Evolutionary conservation across 441 rosid genomes (phyloP).

Genomic region (Biscutella auriculata): DNA sequence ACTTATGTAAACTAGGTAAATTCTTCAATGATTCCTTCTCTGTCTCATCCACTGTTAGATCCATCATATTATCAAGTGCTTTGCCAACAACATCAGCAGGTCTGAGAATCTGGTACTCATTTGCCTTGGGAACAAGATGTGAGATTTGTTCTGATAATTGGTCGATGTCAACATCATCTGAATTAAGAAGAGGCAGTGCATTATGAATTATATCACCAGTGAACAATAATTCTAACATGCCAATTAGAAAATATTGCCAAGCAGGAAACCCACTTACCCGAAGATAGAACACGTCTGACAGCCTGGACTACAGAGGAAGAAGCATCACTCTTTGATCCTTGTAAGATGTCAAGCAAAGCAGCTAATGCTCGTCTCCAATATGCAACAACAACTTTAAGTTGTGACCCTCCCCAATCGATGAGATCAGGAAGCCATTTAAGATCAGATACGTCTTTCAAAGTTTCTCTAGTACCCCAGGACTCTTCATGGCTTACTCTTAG

Average conservation of each 20-base stretch:
- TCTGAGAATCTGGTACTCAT: constrained; percentile 29
- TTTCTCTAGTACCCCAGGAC: constrained; percentile 28
- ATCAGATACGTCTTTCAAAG: constrained; percentile 30
- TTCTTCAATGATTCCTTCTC: constrained; percentile 31
- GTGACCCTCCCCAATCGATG: constrained; percentile 90
- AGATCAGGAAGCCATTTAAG: constrained; percentile 85
- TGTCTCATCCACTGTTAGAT: constrained; percentile 23
- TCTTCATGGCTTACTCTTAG: constrained; percentile 29
- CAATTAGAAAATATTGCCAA: constrained; percentile 5
- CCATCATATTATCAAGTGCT: constrained; percentile 23
- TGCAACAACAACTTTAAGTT: constrained; percentile 68
- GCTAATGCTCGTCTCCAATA: constrained; percentile 80
- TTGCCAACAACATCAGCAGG: constrained; percentile 20
- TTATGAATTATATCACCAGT: background rate
- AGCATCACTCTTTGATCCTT: constrained; percentile 33
- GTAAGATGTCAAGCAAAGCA: constrained; percentile 48
- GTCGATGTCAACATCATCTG: constrained; percentile 57
- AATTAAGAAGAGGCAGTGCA: constrained; percentile 19
- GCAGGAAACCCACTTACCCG: constrained; percentile 39
- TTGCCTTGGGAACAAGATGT: constrained; percentile 35
- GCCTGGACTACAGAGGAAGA: constrained; percentile 33
- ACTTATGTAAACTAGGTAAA: constrained; percentile 25
- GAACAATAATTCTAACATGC: background rate
- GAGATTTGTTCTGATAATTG: constrained; percentile 59
- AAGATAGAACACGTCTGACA: constrained; percentile 52